phyloP scores from a whole-genome alignment of 129 eudicot genomes.

The Centaurea solstitialis region DNA sequence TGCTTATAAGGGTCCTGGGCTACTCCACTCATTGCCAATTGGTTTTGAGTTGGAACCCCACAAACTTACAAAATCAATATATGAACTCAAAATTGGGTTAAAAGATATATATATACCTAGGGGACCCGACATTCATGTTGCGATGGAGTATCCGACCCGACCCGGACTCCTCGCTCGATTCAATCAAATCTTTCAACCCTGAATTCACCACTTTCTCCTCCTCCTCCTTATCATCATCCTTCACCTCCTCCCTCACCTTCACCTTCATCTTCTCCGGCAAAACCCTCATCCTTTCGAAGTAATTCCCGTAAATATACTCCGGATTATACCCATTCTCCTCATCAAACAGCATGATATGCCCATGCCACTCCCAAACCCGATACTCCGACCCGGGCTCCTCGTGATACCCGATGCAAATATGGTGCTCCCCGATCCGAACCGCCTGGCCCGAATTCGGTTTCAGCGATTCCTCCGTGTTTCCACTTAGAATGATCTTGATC shows the following conservation, averaged over 20 bases:
- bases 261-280: conserved; percentile 2
- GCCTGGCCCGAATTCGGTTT: conserved; percentile 96
- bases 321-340: conserved; percentile 80
- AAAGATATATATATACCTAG: conserved; percentile 35
- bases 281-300: conserved; percentile 50
- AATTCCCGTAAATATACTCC: conserved; percentile 76
- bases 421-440: conserved; percentile 74
- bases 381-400: conserved; percentile 71
- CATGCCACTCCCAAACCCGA: conserved; percentile 98
- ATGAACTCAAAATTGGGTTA: neutral
- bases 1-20: too few relatives aligned
- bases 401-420: conserved; percentile 88
- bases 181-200: conserved; percentile 66
- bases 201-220: conserved; percentile 33
- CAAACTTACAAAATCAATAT: too few relatives aligned
- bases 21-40: too few relatives aligned
- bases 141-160: conserved; percentile 64
- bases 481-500: conserved; percentile 52
- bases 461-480: conserved; percentile 61
- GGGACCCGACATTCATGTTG: conserved; percentile 56
- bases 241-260: conserved; percentile 27
- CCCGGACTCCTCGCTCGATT: conserved; percentile 24
- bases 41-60: too few relatives aligned
- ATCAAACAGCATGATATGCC: conserved; percentile 93
- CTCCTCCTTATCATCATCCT: conserved; percentile 12